Conservation (phyloP, 495 filamentous ascomycete genomes). For the Clohesyomyces aquaticus region DNA sequence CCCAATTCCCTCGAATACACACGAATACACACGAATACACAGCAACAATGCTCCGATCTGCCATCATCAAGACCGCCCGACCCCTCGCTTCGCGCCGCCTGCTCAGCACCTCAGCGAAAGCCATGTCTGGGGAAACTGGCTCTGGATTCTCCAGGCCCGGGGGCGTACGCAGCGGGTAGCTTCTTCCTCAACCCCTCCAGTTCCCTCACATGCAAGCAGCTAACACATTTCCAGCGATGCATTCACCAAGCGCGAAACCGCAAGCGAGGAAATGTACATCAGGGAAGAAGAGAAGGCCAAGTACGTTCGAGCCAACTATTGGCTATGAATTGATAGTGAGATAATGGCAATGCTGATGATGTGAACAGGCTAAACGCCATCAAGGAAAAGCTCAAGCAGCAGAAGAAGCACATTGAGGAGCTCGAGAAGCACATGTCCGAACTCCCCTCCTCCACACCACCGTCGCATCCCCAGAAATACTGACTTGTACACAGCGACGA, state of each 20-base stretch:
- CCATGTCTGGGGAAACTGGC: constrained; percentile 54
- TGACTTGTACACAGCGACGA: constrained; percentile 29
- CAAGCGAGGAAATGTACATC: constrained; percentile 82
- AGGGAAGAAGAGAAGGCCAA: constrained; percentile 83
- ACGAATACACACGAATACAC: no score
- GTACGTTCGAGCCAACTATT: no score
- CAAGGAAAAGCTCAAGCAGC: constrained; percentile 75
- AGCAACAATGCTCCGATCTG: constrained; percentile 35
- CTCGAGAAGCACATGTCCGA: constrained; percentile 41
- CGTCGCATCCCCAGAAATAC: background rate
- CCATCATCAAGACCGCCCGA: constrained; percentile 32
- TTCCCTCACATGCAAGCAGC: constrained; percentile 47
- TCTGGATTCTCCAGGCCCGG: constrained; percentile 51
- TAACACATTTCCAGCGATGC: constrained; percentile 63
- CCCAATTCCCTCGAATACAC: background rate
- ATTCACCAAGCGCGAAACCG: constrained; percentile 89
- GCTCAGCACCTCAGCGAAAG: constrained; percentile 44
- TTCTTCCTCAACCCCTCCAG: background rate
- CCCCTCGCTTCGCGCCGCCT: constrained; percentile 36
- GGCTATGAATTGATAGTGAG: no score
- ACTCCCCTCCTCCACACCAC: background rate
- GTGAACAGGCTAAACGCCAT: constrained; percentile 62
- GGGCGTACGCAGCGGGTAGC: constrained; percentile 50
- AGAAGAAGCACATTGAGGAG: constrained; percentile 81
- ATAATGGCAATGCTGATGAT: no score